A percentile compares a stretch with the other conserved stretches of the same genome.
These are phyloP conservation scores for Trametes coccinea DNA, from an alignment of 768 basidiomycete genomes.

Conservation along the genomic window DNA sequence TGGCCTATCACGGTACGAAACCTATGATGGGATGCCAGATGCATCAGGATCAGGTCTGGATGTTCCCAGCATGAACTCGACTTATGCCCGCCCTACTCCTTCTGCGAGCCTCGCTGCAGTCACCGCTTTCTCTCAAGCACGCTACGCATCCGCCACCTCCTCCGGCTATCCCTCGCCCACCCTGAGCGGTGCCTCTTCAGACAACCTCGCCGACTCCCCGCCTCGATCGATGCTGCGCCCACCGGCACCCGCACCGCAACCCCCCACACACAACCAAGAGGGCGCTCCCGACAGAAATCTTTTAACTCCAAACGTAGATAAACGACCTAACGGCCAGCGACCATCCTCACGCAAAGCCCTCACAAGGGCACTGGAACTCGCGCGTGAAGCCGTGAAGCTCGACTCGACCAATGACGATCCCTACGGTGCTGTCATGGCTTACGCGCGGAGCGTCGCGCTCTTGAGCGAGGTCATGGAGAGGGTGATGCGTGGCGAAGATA, in stretches of 20 bases:
- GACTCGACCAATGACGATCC: constrained; percentile 89
- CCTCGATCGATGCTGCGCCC: constrained; percentile 51
- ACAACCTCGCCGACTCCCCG: constrained; percentile 58
- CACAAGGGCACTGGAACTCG: constrained; percentile 82
- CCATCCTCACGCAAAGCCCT: constrained; percentile 85
- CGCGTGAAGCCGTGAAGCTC: constrained; percentile 85
- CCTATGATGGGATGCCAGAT: constrained; percentile 30
- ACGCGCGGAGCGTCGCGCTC: constrained; percentile 82
- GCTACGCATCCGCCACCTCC: constrained; percentile 34
- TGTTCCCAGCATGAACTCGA: constrained; percentile 23
- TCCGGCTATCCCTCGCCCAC: constrained; percentile 31
- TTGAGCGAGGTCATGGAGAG: constrained; percentile 92
- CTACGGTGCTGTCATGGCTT: constrained; percentile 85
- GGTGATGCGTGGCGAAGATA: constrained; percentile 83
- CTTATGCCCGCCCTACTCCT: constrained; percentile 37
- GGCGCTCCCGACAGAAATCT: constrained; percentile 44
- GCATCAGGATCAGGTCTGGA: constrained; percentile 23
- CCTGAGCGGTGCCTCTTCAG: constrained; percentile 36
- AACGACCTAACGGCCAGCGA: constrained; percentile 49
- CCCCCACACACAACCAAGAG: constrained; percentile 37
- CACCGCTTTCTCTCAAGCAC: constrained; percentile 60
- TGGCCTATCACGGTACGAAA: constrained; percentile 30
- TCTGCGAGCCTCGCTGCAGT: constrained; percentile 59
- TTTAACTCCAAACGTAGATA: constrained; percentile 40
- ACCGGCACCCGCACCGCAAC: constrained; percentile 18